A percentile compares a stretch with the other conserved stretches of the same genome.
phyloP scores from a whole-genome alignment of 176 grass and related monocot genomes.

The Puya raimondii region DNA sequence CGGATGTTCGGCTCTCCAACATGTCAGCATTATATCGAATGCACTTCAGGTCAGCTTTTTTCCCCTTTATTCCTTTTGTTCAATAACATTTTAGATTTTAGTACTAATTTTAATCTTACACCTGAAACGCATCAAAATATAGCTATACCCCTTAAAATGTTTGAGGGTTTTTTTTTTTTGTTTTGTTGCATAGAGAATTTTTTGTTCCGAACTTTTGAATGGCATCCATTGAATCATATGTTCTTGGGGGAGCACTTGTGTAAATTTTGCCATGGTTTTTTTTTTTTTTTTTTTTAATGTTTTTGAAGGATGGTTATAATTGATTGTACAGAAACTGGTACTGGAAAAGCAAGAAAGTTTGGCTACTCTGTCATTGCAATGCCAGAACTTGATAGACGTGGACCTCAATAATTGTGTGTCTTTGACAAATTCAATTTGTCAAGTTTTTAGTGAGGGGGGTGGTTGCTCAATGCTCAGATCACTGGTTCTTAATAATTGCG shows the following conservation, averaged over 20 bases:
- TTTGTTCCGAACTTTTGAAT: too few relatives aligned
- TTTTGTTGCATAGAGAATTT: too few relatives aligned
- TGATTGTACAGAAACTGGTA: conserved; percentile 70
- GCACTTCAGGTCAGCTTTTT: conserved; percentile 53
- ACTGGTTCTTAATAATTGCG: conserved; percentile 92
- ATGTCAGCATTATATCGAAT: conserved; percentile 65
- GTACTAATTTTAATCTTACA: too few relatives aligned
- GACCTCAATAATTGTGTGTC: conserved; percentile 92
- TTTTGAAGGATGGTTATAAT: not conserved
- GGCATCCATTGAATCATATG: not conserved
- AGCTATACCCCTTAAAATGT: too few relatives aligned
- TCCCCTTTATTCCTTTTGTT: too few relatives aligned
- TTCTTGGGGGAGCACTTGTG: not conserved
- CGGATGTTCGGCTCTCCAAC: conserved; percentile 85
- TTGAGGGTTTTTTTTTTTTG: too few relatives aligned
- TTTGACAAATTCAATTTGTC: conserved; percentile 66
- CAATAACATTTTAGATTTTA: too few relatives aligned
- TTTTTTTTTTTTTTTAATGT: conserved; percentile 1
- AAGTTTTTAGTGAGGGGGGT: conserved; percentile 90
- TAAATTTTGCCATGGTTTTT: not conserved
- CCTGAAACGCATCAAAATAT: too few relatives aligned
- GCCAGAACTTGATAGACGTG: conserved; percentile 70
- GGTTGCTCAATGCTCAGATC: conserved; percentile 82
- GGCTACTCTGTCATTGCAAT: conserved; percentile 68
- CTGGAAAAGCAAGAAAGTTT: conserved; percentile 94